These are phyloP conservation scores for Auricularia heimuer DNA, from an alignment of 768 basidiomycete species.

Conservation along the genomic window DNA sequence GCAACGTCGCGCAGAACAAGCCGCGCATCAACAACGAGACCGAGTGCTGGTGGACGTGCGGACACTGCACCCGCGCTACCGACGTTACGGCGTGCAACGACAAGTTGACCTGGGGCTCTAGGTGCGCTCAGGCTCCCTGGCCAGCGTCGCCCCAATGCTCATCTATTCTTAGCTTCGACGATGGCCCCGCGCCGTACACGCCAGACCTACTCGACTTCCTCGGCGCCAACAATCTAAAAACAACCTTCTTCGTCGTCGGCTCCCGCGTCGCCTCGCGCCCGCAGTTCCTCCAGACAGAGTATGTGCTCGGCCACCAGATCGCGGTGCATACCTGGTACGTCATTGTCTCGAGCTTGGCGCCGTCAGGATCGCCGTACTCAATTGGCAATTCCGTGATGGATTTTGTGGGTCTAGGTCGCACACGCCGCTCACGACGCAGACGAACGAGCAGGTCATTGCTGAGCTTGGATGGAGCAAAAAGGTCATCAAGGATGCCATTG, in stretches of 20 bases:
- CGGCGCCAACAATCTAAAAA: conserved; percentile 24
- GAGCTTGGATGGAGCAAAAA: conserved; percentile 37
- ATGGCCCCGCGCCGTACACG: conserved; percentile 35
- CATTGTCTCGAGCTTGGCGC: conserved; percentile 20
- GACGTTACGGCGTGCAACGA: conserved; percentile 34
- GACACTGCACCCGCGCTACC: conserved; percentile 26
- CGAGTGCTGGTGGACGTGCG: conserved; percentile 28
- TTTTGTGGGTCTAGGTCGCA: conserved; percentile 47
- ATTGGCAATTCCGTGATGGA: conserved; percentile 27
- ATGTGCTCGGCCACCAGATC: conserved; percentile 42
- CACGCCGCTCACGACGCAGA: conserved; percentile 28
- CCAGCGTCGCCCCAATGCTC: too few relatives aligned
- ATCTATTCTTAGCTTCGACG: conserved; percentile 12
- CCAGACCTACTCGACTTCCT: conserved; percentile 34
- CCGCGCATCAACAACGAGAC: conserved; percentile 3
- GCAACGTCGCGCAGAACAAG: background rate
- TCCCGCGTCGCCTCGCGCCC: conserved; percentile 31
- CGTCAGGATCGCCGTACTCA: conserved; percentile 19
- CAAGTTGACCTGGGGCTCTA: conserved; percentile 34
- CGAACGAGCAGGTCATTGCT: conserved; percentile 35
- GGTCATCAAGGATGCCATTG: conserved; percentile 33
- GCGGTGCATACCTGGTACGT: conserved; percentile 92
- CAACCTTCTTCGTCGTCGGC: conserved; percentile 39
- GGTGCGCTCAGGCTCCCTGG: conserved; percentile 20
- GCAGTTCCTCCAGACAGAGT: conserved; percentile 33